Evolutionary conservation across 2,329 filamentous ascomycete genomes (phyloP).

Genomic region (Fusarium sp.): DNA sequence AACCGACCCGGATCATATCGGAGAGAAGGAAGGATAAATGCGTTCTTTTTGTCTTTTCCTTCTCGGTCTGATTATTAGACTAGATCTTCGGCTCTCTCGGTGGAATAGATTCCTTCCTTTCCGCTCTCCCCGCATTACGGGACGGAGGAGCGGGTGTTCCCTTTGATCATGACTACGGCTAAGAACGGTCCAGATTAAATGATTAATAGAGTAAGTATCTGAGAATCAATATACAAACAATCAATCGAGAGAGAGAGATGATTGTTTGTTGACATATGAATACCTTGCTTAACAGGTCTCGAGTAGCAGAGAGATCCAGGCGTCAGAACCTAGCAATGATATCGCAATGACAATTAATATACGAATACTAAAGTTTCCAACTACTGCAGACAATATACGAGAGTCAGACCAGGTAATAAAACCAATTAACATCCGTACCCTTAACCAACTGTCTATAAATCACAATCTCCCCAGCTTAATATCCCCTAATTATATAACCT

Average conservation of each 20-base stretch:
- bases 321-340: not conserved
- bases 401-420: not conserved
- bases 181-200: conserved; percentile 8
- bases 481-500: not conserved
- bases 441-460: not conserved
- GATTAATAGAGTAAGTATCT: not conserved
- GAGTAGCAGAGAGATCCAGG: not conserved
- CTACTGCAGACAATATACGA: not conserved
- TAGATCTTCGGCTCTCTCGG: conserved; percentile 11
- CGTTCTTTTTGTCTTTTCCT: not conserved
- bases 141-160: conserved; percentile 35
- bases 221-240: not conserved
- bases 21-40: conserved; percentile 3
- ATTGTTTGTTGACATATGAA: not conserved
- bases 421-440: not conserved
- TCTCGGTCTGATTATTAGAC: not conserved
- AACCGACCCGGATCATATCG: conserved; percentile 32
- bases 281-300: not conserved
- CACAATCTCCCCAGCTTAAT: not conserved
- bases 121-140: conserved; percentile 32
- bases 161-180: conserved; percentile 20
- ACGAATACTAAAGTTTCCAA: not conserved
- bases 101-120: conserved; percentile 10
- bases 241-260: not conserved
- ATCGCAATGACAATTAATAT: not conserved